Evolutionary conservation across 768 basidiomycete species (phyloP).

Genomic region (Peribolospora baueri): DNA sequence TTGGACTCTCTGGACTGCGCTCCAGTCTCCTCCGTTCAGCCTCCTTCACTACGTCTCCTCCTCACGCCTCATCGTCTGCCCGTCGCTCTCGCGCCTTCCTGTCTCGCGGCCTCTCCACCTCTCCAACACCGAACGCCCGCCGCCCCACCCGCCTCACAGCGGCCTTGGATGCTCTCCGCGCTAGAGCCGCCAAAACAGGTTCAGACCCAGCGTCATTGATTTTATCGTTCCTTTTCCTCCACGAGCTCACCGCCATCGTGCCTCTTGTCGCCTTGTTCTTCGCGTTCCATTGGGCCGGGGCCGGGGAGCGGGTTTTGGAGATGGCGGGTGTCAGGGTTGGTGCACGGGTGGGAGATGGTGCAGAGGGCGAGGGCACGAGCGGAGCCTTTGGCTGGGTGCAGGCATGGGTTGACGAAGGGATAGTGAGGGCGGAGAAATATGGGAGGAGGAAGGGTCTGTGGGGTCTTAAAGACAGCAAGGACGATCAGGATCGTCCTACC

Average conservation of each 20-base stretch:
- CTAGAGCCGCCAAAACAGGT: too few relatives aligned
- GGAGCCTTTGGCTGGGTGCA: slow-evolving; percentile 14
- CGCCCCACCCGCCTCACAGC: too few relatives aligned
- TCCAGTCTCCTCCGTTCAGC: too few relatives aligned
- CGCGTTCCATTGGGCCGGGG: slow-evolving; percentile 35
- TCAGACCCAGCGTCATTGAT: slow-evolving; percentile 45
- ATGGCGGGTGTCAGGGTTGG: slow-evolving; percentile 6
- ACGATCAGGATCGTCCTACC: neutral
- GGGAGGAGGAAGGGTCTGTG: slow-evolving; percentile 5
- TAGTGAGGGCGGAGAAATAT: slow-evolving; percentile 3
- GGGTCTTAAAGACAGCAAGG: neutral
- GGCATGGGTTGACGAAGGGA: slow-evolving; percentile 11
- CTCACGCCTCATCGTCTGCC: too few relatives aligned
- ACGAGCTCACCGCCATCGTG: slow-evolving; percentile 58
- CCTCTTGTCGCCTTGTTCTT: slow-evolving; percentile 56
- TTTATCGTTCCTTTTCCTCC: slow-evolving; percentile 55
- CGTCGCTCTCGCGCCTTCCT: too few relatives aligned
- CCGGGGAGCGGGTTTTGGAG: slow-evolving; percentile 41
- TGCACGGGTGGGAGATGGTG: slow-evolving; percentile 7
- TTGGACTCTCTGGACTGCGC: too few relatives aligned
- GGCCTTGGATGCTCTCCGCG: too few relatives aligned
- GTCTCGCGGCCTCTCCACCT: too few relatives aligned
- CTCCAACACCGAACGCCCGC: too few relatives aligned
- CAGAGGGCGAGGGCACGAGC: slow-evolving; percentile 12
- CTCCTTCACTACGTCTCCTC: too few relatives aligned